These are phyloP conservation scores for Plasmodium vivax DNA, from an alignment of 169 alveolate genomes.

Conservation along the genomic window DNA sequence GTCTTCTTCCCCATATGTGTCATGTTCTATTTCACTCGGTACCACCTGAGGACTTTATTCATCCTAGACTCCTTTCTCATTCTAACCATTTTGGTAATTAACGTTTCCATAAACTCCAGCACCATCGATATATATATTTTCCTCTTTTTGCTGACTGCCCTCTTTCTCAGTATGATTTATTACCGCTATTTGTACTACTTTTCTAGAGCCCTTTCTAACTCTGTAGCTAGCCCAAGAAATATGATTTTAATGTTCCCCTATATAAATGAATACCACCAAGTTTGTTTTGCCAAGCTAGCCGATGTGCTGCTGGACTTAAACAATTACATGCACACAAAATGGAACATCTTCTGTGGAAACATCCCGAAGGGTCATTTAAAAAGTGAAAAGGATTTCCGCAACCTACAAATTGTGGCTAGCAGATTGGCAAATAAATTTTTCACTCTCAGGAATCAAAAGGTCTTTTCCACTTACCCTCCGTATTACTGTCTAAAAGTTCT, in stretches of 20 bases:
- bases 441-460: conserved; percentile 31
- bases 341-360: conserved; percentile 22
- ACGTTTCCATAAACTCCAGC: conserved; percentile 29
- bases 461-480: conserved; percentile 52
- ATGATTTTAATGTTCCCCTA: conserved; percentile 57
- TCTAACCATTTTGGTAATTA: conserved; percentile 7
- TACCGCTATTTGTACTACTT: conserved; percentile 62
- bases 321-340: conserved; percentile 39
- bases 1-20: conserved; percentile 31
- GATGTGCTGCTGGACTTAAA: conserved; percentile 56
- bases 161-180: conserved; percentile 25
- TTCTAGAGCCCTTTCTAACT: conserved; percentile 14
- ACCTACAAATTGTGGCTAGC: background rate
- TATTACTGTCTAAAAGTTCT: conserved; percentile 59
- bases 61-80: conserved; percentile 6
- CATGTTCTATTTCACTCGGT: conserved; percentile 34
- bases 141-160: background rate
- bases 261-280: conserved; percentile 51
- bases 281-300: conserved; percentile 51
- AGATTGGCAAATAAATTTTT: conserved; percentile 54
- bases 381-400: conserved; percentile 7
- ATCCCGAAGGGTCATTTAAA: conserved; percentile 10
- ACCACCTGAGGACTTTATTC: conserved; percentile 50
- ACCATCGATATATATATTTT: conserved; percentile 21
- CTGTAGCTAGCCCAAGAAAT: background rate